A percentile compares a stretch with the other conserved stretches of the same genome.
Evolutionary conservation across 2,329 filamentous ascomycete species (phyloP).

Genomic region (Calonectria multiphialidica): DNA sequence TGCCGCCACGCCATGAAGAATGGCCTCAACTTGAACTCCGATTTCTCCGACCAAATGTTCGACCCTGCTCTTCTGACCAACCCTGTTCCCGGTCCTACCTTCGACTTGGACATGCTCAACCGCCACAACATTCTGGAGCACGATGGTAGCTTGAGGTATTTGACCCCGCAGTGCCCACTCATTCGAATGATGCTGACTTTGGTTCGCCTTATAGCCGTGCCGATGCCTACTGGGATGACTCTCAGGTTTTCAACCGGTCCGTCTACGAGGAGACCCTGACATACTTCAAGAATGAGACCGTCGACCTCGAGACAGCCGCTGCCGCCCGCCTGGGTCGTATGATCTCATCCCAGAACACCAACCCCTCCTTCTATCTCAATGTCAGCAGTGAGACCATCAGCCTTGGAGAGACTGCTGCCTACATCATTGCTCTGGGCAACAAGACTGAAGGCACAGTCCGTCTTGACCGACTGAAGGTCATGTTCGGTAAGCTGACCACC

Average conservation of each 20-base stretch:
- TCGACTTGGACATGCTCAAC: slow-evolving; percentile 11
- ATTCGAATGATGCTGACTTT: not conserved
- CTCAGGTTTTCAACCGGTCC: slow-evolving; percentile 9
- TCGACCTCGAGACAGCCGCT: not conserved
- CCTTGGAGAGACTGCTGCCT: slow-evolving; percentile 2
- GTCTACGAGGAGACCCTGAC: not conserved
- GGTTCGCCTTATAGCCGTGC: not conserved
- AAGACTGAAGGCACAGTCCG: not conserved
- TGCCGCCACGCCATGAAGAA: not conserved
- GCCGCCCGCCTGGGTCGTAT: not conserved
- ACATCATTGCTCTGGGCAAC: not conserved
- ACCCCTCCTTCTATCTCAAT: slow-evolving; percentile 5
- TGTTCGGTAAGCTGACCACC: not conserved
- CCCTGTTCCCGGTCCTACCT: not conserved
- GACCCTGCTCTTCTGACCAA: slow-evolving; percentile 4
- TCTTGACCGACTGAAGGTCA: not conserved
- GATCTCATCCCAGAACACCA: not conserved
- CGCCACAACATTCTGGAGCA: slow-evolving; percentile 17
- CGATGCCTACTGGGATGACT: slow-evolving; percentile 13
- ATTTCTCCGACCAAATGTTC: slow-evolving; percentile 9
- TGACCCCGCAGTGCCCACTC: not conserved
- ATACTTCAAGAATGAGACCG: not conserved
- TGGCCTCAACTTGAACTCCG: not conserved
- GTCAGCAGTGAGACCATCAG: not conserved
- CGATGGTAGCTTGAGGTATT: slow-evolving; percentile 15